A percentile compares a stretch with the other conserved stretches of the same genome.
Conservation (phyloP, 768 basidiomycete genomes). For the Hirschioporus abietinus region DNA sequence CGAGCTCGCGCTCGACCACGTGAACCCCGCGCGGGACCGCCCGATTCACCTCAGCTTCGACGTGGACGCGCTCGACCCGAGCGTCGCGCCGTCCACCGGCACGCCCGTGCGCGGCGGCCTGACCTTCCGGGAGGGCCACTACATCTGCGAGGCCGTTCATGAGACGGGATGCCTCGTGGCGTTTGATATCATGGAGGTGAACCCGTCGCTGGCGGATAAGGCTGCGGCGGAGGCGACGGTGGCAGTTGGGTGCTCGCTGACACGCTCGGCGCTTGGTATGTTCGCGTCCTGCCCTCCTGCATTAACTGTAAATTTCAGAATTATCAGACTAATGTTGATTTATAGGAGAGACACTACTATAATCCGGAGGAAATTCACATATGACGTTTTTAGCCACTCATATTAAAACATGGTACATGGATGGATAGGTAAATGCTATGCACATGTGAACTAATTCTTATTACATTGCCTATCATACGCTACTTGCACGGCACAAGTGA, state of each 20-base stretch:
- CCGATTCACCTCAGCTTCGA: constrained; percentile 98
- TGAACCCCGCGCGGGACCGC: constrained; percentile 75
- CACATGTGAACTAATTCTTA: not conserved
- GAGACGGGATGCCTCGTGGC: constrained; percentile 92
- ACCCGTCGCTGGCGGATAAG: constrained; percentile 82
- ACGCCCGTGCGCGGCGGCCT: constrained; percentile 93
- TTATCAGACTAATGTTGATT: constrained; percentile 10
- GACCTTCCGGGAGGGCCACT: constrained; percentile 97
- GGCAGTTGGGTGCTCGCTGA: constrained; percentile 81
- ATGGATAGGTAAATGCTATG: not conserved
- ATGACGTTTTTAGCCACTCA: too few relatives aligned
- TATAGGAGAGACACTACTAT: constrained; percentile 30
- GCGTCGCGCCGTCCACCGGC: constrained; percentile 93
- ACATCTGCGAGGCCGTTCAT: constrained; percentile 87
- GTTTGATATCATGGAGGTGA: constrained; percentile 97
- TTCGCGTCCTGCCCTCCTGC: constrained; percentile 6
- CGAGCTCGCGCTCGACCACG: constrained; percentile 93
- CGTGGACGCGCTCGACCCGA: constrained; percentile 91
- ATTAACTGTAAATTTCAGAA: not conserved
- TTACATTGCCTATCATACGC: constrained; percentile 10
- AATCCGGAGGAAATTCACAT: constrained; percentile 5
- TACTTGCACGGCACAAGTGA: not conserved
- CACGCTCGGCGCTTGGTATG: constrained; percentile 77
- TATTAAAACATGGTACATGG: not conserved
- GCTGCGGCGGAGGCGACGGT: constrained; percentile 82